Evolutionary conservation across 208 protist species (phyloP).

Genomic region (Wallacemonas sp.): DNA sequence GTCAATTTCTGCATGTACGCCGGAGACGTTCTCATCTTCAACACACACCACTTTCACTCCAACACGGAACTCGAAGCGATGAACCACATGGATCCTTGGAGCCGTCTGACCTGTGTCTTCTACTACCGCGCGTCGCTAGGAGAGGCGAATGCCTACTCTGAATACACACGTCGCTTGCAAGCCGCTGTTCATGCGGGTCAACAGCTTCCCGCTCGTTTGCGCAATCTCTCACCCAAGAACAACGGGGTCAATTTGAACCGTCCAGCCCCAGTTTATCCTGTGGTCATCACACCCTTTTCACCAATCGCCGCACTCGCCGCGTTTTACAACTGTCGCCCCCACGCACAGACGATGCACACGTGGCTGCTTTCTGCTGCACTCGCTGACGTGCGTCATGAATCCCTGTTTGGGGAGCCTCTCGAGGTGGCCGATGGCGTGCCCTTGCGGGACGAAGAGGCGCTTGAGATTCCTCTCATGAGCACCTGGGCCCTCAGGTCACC

Average conservation of each 20-base stretch:
- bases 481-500: conserved; percentile 17
- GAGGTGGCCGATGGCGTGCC: conserved; percentile 49
- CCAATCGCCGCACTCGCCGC: conserved; percentile 26
- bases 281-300: conserved; percentile 55
- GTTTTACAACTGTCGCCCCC: conserved; percentile 26
- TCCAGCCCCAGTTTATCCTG: conserved; percentile 44
- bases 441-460: conserved; percentile 33
- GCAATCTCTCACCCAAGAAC: conserved; percentile 43
- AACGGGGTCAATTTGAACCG: conserved; percentile 72
- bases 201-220: conserved; percentile 14
- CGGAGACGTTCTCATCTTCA: conserved; percentile 88
- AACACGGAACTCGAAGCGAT: conserved; percentile 86
- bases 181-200: conserved; percentile 25
- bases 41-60: conserved; percentile 92
- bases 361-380: conserved; percentile 20
- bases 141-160: conserved; percentile 59
- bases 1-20: conserved; percentile 76
- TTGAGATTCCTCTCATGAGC: conserved; percentile 33
- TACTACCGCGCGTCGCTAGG: conserved; percentile 87
- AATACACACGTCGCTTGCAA: conserved; percentile 69
- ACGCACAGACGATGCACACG: conserved; percentile 8
- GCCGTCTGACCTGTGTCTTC: conserved; percentile 85
- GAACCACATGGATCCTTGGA: conserved; percentile 48
- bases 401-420: conserved; percentile 72
- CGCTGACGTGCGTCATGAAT: conserved; percentile 10